Percentiles rank a stretch among this genome's conserved stretches.
These are phyloP conservation scores for Mycena latifolia DNA, from an alignment of 768 basidiomycete species.

Conservation along the genomic window DNA sequence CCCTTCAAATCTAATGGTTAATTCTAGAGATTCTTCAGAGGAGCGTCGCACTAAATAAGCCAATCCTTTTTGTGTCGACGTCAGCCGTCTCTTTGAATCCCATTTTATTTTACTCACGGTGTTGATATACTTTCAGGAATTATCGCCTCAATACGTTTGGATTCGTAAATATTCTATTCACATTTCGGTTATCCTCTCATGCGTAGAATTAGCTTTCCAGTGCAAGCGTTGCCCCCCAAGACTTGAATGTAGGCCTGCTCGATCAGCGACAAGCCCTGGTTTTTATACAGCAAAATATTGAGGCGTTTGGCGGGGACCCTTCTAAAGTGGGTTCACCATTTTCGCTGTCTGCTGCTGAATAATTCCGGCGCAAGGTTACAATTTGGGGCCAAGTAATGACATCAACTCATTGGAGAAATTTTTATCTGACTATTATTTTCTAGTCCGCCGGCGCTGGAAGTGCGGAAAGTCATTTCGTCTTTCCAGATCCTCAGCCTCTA, in stretches of 20 bases:
- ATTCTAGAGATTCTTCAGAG: conserved; percentile 60
- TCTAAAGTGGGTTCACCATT: conserved; percentile 52
- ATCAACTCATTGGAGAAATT: not conserved
- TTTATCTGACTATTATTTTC: not conserved
- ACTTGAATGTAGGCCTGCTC: conserved; percentile 69
- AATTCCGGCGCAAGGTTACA: conserved; percentile 52
- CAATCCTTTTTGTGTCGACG: conserved; percentile 70
- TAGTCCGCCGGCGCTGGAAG: conserved; percentile 68
- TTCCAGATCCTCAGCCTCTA: conserved; percentile 48
- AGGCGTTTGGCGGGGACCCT: conserved; percentile 74
- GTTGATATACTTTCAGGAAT: conserved; percentile 51
- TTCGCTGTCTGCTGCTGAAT: not conserved
- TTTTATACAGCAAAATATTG: conserved; percentile 77
- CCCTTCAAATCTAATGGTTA: not conserved
- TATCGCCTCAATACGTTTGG: conserved; percentile 71
- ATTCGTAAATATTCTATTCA: conserved; percentile 53
- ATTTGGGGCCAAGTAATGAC: conserved; percentile 66
- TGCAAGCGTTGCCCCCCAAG: conserved; percentile 54
- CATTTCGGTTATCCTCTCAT: not conserved
- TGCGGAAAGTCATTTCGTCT: conserved; percentile 62
- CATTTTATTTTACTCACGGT: not conserved
- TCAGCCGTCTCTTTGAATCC: conserved; percentile 37
- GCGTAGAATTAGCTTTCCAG: conserved; percentile 57
- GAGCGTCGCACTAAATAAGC: conserved; percentile 60
- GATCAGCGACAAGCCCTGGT: conserved; percentile 71